Evolutionary conservation across 257 asterid genomes (phyloP), one percentile per base, ranked within the genome.

Genomic region (Datura wrightii): DNA sequence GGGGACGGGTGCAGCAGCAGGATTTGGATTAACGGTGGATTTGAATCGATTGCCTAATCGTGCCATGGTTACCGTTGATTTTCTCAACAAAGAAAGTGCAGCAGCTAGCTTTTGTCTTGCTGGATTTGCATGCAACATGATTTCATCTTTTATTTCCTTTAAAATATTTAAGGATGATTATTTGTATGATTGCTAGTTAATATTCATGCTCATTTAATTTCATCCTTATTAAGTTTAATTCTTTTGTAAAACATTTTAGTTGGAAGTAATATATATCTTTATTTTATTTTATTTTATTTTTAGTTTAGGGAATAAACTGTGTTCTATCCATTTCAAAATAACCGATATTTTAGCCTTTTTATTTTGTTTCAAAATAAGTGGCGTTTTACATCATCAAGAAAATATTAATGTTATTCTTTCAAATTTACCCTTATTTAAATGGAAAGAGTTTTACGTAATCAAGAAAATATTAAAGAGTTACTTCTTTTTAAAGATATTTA

Each of bases 1-100:
- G 58, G 93, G 89, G 2, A 90, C 93, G 2, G 94, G 94, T 2
- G 90, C 93, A 14, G 93, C 93, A 0, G 93, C 94, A 4, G 89
- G 90, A 1, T 90, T 90, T 31, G 94, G 93, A 5, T 79, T 92
- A 10, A 85, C 92, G 39, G 91, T 92, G 82, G 93, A 92, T 88
- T 18, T 79, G 82, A 90, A 86, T 42, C 86, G 86, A 0, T 0
- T 13, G 5, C 36, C 53, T 3, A 69, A 3, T 5, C 53, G 11
- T n/a, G 88, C 72, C 31, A 72, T 84, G 2, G 80, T 58, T n/a
- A 11, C 41, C 1, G 36, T 55, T 8, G 82, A 80, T 82, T 92
- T 86, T 72, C 87, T 89, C 0, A 82, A 85, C 86, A 92, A 87
- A 62, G 89, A 86, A 66, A 85, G 83, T 83, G 92, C 89, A 2